These are phyloP conservation scores for Coemansia sp. DNA, from an alignment of 192 early-diverging fungal species.

Conservation along the genomic window DNA sequence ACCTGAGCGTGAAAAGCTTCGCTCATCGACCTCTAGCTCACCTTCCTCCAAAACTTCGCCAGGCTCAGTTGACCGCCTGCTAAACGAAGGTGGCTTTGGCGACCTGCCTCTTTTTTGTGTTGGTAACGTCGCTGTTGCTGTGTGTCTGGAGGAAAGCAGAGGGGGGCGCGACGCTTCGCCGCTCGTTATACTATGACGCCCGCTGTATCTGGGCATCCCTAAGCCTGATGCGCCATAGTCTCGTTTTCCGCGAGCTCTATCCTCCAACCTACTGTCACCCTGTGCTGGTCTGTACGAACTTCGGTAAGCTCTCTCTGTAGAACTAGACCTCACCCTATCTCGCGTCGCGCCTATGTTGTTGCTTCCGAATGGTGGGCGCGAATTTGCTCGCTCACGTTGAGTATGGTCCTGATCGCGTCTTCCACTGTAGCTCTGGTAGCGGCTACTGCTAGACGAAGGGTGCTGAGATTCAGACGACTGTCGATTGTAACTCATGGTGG, in stretches of 20 bases:
- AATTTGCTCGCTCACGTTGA: constrained; percentile 19
- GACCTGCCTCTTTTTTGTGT: constrained; percentile 3
- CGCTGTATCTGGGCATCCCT: constrained; percentile 14
- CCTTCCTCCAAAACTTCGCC: constrained; percentile 41
- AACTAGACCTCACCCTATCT: not conserved
- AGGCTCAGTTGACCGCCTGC: constrained; percentile 29
- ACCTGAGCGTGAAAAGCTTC: constrained; percentile 2
- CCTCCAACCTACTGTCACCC: constrained; percentile 2
- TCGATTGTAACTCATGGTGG: constrained; percentile 31
- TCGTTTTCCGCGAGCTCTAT: constrained; percentile 14
- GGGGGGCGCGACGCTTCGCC: constrained; percentile 18
- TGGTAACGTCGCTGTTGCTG: constrained; percentile 10
- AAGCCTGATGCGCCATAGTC: constrained; percentile 9
- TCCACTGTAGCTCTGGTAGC: constrained; percentile 9
- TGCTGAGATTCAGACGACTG: constrained; percentile 26
- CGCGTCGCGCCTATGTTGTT: not conserved
- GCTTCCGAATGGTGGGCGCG: constrained; percentile 2
- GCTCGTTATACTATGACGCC: constrained; percentile 3
- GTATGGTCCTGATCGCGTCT: constrained; percentile 22
- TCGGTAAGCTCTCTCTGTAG: constrained; percentile 2
- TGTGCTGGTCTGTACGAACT: constrained; percentile 8
- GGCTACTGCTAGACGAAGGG: constrained; percentile 3
- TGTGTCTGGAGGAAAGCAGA: constrained; percentile 17
- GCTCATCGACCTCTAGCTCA: constrained; percentile 37
- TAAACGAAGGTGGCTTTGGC: constrained; percentile 15